phyloP scores from a whole-genome alignment of 2,329 filamentous ascomycete species.

The Venturia pyrina region DNA sequence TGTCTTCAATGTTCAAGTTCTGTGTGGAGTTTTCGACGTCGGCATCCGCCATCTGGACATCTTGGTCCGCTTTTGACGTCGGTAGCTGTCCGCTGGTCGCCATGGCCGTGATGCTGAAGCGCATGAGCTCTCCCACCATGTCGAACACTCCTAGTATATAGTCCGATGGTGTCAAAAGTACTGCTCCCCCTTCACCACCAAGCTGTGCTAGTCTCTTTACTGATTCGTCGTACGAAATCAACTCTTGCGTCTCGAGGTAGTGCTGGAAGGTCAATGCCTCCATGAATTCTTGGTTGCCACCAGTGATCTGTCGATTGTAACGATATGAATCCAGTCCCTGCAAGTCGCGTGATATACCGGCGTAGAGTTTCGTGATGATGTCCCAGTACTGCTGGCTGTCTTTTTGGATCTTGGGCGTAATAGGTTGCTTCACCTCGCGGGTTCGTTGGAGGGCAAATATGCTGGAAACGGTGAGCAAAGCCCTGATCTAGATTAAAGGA shows the following conservation, averaged over 20 bases:
- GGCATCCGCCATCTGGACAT: slow-evolving; percentile 26
- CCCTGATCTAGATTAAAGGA: too few species aligned
- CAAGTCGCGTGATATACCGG: slow-evolving; percentile 60
- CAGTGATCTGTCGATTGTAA: slow-evolving; percentile 67
- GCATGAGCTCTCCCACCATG: slow-evolving; percentile 92
- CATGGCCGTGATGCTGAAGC: slow-evolving; percentile 80
- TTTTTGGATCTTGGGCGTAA: slow-evolving; percentile 60
- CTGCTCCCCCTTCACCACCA: slow-evolving; percentile 32
- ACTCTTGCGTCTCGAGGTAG: slow-evolving; percentile 67
- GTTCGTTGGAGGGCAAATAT: slow-evolving; percentile 78
- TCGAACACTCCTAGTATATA: slow-evolving; percentile 90
- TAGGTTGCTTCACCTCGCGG: slow-evolving; percentile 45
- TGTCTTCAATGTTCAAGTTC: slow-evolving; percentile 21
- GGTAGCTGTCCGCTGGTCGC: slow-evolving; percentile 57
- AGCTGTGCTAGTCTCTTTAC: slow-evolving; percentile 26
- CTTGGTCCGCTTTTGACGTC: slow-evolving; percentile 22
- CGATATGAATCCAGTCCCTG: slow-evolving; percentile 71
- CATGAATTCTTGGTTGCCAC: slow-evolving; percentile 84
- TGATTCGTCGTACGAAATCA: slow-evolving; percentile 61
- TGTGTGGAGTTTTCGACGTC: slow-evolving; percentile 10
- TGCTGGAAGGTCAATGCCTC: slow-evolving; percentile 84
- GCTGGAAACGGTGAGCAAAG: slow-evolving; percentile 30
- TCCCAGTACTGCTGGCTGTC: slow-evolving; percentile 60
- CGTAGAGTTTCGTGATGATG: slow-evolving; percentile 62
- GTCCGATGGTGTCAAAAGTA: slow-evolving; percentile 67